Evolutionary conservation across 164 flowering plant genomes (phyloP).

Genomic region (Vitis riparia): DNA sequence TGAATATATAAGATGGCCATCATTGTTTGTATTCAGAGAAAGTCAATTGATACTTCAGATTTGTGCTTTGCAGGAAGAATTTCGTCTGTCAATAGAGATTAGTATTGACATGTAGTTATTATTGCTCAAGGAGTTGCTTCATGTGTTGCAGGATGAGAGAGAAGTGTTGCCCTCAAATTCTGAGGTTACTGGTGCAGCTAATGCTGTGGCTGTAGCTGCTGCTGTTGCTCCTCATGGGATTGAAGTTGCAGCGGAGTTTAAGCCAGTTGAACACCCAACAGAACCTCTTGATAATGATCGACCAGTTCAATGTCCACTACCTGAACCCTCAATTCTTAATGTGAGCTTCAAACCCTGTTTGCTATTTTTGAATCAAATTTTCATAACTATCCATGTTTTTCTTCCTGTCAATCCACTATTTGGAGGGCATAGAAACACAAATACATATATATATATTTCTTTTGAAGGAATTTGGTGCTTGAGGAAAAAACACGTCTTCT

Average conservation of each 20-base stretch:
- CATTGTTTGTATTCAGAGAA: too few relatives aligned
- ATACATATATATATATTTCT: too few relatives aligned
- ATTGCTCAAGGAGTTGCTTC: background rate
- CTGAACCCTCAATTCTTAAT: conserved; percentile 94
- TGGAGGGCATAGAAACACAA: too few relatives aligned
- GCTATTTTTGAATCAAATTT: background rate
- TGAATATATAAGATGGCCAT: too few relatives aligned
- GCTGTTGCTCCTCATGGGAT: conserved; percentile 63
- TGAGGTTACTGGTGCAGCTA: conserved; percentile 32
- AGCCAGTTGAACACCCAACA: conserved; percentile 85
- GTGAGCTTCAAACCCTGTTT: conserved; percentile 43
- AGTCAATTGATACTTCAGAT: too few relatives aligned
- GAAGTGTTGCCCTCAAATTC: conserved; percentile 49
- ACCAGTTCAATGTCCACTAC: conserved; percentile 87
- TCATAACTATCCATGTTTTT: background rate
- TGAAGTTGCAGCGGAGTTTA: conserved; percentile 81
- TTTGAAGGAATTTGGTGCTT: too few relatives aligned
- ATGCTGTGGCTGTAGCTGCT: conserved; percentile 9
- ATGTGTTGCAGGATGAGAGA: conserved; percentile 55
- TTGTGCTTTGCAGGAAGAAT: too few relatives aligned
- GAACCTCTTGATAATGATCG: conserved; percentile 84
- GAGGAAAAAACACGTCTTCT: too few relatives aligned
- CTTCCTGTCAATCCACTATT: background rate
- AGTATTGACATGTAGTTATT: background rate
- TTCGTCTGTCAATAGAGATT: background rate